Evolutionary conservation across 2,329 filamentous ascomycete genomes (phyloP), one percentile per base, ranked within the genome.

Genomic region (Hypoxylon sp.): DNA sequence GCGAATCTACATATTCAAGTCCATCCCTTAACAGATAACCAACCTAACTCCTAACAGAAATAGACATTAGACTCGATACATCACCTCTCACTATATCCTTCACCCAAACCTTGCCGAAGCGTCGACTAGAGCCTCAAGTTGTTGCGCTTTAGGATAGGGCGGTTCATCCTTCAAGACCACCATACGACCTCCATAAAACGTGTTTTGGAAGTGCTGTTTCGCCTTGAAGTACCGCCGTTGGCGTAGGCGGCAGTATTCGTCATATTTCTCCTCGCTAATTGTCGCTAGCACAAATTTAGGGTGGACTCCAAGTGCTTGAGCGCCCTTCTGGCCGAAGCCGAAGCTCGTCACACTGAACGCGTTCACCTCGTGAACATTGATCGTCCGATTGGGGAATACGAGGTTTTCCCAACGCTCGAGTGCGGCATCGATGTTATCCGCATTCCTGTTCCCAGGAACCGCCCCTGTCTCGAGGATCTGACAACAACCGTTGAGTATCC

Each of bases 321-420:
- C 80, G 4, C 81, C 80, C 65, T 84, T 83, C 68, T 83, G 81
- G 0, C 81, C 81, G 63, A 83, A 84, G 0, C 81, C 82, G 57
- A 84, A 84, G 1, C 78, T 81, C 2, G 78, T 82, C 17, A 82
- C 68, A 21, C 75, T 75, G 53, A 80, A 79, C 1, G 81, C 80
- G 34, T 79, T 80, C 4, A 72, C 69, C 21, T 60, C 67, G 21
- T 19, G 28, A 1, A 66, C 62, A 0, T 19, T 32, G 11, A 72
- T 55, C 13, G 67, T 60, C 1, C 67, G 59, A 10, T 59, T 58
- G 10, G 79, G 80, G 53, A 78, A 82, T 0, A 76, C 73, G 2
- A 82, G 71, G 32, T 78, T 73, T n/a, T 76, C 69, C 51, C 68
- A 77, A n/a, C 72, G 59, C 36, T 70, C 62, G 1, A 82, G 71